Evolutionary conservation across 2,329 filamentous ascomycete genomes (phyloP).

Genomic region (Dryadomyces quercivorus): DNA sequence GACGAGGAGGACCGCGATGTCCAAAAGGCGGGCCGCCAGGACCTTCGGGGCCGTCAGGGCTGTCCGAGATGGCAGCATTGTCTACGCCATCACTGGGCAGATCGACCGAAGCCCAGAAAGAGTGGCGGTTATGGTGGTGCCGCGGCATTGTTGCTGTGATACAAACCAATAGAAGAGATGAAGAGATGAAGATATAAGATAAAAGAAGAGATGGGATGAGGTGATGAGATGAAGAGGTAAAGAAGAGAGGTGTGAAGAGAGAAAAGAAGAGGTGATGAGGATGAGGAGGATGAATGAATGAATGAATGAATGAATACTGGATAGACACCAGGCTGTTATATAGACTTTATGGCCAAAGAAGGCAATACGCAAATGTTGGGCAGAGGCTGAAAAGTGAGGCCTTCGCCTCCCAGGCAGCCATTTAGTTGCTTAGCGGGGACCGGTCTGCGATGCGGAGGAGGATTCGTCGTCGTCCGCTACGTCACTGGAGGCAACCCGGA

Average conservation of each 20-base stretch:
- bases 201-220: background rate
- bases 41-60: background rate
- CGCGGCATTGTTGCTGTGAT: background rate
- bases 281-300: too few relatives aligned
- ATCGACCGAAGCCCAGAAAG: background rate
- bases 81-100: constrained; percentile 2
- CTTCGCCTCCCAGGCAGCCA: background rate
- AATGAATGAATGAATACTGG: too few relatives aligned
- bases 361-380: background rate
- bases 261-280: background rate
- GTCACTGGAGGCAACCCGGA: background rate
- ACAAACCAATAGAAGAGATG: background rate
- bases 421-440: background rate
- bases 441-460: background rate
- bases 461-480: background rate
- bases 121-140: background rate
- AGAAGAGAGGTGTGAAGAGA: background rate
- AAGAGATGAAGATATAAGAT: background rate
- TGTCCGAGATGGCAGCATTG: background rate
- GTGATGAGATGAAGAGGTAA: background rate
- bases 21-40: background rate
- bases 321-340: too few relatives aligned
- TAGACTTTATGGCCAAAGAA: too few relatives aligned
- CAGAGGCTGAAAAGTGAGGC: background rate
- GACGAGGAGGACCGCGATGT: background rate